Evolutionary conservation across 805 yeast genomes (phyloP).

Genomic region (Lipomyces yamanashiensis): DNA sequence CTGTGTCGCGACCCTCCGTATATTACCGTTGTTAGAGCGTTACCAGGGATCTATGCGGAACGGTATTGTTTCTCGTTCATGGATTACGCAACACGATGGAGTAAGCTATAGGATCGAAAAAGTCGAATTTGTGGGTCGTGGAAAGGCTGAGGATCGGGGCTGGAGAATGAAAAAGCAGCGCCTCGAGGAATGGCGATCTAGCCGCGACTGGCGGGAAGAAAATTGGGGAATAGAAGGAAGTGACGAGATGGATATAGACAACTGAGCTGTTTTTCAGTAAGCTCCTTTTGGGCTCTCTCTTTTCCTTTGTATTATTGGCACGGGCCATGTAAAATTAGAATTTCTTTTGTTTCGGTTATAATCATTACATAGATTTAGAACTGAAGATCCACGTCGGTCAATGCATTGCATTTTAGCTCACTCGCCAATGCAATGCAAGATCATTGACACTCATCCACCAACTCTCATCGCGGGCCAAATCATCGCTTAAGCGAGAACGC

Average conservation of each 20-base stretch:
- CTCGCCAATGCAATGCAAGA: slow-evolving; percentile 34
- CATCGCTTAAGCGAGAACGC: slow-evolving; percentile 26
- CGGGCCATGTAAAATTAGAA: no score
- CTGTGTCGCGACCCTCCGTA: slow-evolving; percentile 58
- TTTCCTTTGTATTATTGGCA: no score
- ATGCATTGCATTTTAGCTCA: background rate
- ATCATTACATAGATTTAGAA: no score
- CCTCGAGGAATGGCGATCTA: slow-evolving; percentile 43
- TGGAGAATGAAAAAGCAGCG: slow-evolving; percentile 42
- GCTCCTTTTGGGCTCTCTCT: no score
- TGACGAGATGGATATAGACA: slow-evolving; percentile 5
- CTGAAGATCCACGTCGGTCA: no score
- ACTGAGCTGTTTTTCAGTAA: background rate
- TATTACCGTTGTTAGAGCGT: slow-evolving; percentile 69
- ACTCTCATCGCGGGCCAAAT: slow-evolving; percentile 21
- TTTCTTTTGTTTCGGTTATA: no score
- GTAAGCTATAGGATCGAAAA: slow-evolving; percentile 66
- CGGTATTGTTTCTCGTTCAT: slow-evolving; percentile 74
- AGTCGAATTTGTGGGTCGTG: slow-evolving; percentile 48
- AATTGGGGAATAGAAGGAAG: slow-evolving; percentile 17
- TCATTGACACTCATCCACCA: slow-evolving; percentile 38
- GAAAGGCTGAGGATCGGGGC: slow-evolving; percentile 44
- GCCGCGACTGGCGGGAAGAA: slow-evolving; percentile 29
- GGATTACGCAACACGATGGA: slow-evolving; percentile 81
- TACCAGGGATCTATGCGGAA: slow-evolving; percentile 71